Conservation (phyloP, 1,284 basidiomycete genomes). For the Leccinum ponderosum region DNA sequence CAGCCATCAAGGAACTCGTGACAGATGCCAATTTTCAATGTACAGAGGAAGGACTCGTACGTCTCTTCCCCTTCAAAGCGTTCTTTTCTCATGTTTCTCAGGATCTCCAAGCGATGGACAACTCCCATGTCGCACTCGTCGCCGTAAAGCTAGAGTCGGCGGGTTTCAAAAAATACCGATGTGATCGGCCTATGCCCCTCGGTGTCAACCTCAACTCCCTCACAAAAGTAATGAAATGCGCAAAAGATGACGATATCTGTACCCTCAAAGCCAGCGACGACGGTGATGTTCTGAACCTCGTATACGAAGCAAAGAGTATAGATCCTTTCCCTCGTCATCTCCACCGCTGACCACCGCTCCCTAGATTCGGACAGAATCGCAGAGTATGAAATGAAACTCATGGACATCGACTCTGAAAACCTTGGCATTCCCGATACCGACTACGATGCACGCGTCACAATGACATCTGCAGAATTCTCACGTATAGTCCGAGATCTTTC, state of each 20-base stretch:
- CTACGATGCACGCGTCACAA: constrained; percentile 92
- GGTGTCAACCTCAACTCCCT: constrained; percentile 90
- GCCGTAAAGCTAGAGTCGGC: constrained; percentile 74
- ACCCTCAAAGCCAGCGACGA: constrained; percentile 93
- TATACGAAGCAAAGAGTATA: constrained; percentile 91
- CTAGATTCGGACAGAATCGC: constrained; percentile 92
- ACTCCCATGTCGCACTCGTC: constrained; percentile 98
- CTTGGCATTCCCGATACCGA: constrained; percentile 98
- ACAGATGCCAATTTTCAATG: constrained; percentile 99
- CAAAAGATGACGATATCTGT: constrained; percentile 94
- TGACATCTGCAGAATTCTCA: constrained; percentile 87
- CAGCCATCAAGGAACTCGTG: constrained; percentile 97
- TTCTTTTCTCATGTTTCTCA: constrained; percentile 24
- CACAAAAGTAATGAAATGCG: constrained; percentile 96
- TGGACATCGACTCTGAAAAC: constrained; percentile 98
- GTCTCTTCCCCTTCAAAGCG: constrained; percentile 32
- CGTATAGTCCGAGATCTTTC: constrained; percentile 94
- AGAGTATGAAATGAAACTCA: constrained; percentile 99
- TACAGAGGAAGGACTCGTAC: constrained; percentile 91
- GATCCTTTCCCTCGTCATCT: constrained; percentile 12
- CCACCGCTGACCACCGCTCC: background rate
- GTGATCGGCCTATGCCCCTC: constrained; percentile 94
- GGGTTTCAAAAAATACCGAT: constrained; percentile 90
- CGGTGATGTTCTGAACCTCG: constrained; percentile 86
- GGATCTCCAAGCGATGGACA: constrained; percentile 99